phyloP scores from a whole-genome alignment of 257 asterid genomes.

The Henckelia pumila region DNA sequence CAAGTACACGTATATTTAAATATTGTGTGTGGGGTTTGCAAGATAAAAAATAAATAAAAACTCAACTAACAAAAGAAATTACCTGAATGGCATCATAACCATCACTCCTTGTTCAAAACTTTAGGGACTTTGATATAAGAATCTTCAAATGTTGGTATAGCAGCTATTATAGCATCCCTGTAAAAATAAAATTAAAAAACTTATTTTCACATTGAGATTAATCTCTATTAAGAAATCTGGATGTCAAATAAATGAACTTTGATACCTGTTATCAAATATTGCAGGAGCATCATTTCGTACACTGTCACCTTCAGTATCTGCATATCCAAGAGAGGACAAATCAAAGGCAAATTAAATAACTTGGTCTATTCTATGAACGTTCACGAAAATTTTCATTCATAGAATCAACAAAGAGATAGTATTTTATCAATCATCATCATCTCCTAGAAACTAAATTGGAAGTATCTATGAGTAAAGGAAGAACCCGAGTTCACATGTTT shows the following conservation, averaged over 20 bases:
- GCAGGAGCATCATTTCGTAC: slow-evolving; percentile 51
- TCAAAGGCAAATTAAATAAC: background rate
- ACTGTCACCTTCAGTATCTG: slow-evolving; percentile 67
- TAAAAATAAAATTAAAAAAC: background rate
- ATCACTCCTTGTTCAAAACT: slow-evolving; percentile 69
- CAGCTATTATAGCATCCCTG: slow-evolving; percentile 69
- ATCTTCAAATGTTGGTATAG: slow-evolving; percentile 67
- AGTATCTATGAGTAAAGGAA: background rate
- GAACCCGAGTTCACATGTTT: background rate
- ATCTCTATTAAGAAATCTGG: background rate
- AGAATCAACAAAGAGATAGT: background rate
- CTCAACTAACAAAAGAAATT: background rate
- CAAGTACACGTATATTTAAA: background rate
- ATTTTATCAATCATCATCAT: background rate
- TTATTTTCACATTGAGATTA: background rate
- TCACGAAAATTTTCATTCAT: background rate
- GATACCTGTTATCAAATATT: slow-evolving; percentile 56
- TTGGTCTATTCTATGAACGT: slow-evolving; percentile 4
- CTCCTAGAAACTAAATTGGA: background rate
- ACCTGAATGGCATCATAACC: background rate
- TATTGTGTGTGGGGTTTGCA: background rate
- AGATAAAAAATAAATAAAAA: background rate
- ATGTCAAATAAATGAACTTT: background rate
- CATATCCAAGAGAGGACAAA: slow-evolving; percentile 18
- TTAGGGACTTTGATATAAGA: slow-evolving; percentile 82